Percentiles rank a stretch among this genome's conserved stretches.
phyloP scores from a whole-genome alignment of 164 flowering plant genomes.

The Nymphaea thermarum region DNA sequence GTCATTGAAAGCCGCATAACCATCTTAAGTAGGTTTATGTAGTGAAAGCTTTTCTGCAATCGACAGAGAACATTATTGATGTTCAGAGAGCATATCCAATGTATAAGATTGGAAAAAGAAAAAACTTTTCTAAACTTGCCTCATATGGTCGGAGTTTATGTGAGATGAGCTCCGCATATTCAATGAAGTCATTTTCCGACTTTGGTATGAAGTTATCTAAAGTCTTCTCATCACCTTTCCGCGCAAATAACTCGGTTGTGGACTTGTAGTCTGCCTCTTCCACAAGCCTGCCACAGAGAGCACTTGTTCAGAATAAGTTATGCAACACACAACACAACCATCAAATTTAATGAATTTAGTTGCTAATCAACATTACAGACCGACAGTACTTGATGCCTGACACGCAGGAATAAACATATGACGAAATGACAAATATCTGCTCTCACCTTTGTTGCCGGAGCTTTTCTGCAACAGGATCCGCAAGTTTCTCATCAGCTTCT shows the following conservation, averaged over 20 bases:
- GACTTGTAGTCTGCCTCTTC: conserved; percentile 89
- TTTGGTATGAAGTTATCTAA: conserved; percentile 87
- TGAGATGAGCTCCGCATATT: conserved; percentile 85
- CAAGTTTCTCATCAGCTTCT: conserved; percentile 32
- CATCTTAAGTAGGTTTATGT: conserved; percentile 66
- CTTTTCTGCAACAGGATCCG: conserved; percentile 87
- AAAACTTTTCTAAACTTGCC: conserved; percentile 23
- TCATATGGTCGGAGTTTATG: conserved; percentile 70
- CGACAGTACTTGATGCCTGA: not conserved
- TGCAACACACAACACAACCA: too few relatives aligned
- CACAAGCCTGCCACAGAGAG: conserved; percentile 46
- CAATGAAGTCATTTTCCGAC: conserved; percentile 72
- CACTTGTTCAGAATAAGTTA: not conserved
- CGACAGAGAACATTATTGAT: not conserved
- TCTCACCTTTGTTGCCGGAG: conserved; percentile 81
- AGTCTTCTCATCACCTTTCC: conserved; percentile 54
- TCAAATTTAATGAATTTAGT: too few relatives aligned
- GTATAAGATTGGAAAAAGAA: not conserved
- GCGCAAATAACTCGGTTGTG: conserved; percentile 70
- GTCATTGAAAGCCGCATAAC: conserved; percentile 82
- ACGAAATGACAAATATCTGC: not conserved
- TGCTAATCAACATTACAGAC: too few relatives aligned
- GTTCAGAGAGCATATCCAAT: not conserved
- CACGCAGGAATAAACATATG: not conserved
- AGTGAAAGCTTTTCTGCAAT: conserved; percentile 89